Evolutionary conservation across 192 early-diverging fungal species (phyloP).

Genomic region (Allomyces javanicus): DNA sequence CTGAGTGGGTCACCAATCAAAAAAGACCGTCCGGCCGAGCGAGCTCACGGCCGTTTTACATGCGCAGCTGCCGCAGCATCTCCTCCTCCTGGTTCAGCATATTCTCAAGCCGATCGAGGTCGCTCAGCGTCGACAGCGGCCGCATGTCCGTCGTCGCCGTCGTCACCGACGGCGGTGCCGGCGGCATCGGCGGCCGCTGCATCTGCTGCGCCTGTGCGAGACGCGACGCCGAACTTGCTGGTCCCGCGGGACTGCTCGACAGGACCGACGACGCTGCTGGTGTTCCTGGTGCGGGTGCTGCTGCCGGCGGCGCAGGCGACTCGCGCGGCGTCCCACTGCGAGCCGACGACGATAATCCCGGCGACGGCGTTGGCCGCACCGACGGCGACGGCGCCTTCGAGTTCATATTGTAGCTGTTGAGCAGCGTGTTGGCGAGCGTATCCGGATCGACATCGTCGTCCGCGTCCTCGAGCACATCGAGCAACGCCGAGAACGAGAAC

Average conservation of each 20-base stretch:
- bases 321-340: background rate
- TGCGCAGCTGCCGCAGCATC: background rate
- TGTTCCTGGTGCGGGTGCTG: no score
- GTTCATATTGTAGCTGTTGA: background rate
- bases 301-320: background rate
- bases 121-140: background rate
- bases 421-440: background rate
- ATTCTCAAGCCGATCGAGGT: background rate
- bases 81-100: background rate
- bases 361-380: background rate
- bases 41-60: no score
- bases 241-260: background rate
- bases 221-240: background rate
- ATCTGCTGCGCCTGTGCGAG: background rate
- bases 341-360: no score
- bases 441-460: background rate
- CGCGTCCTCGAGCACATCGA: background rate
- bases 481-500: background rate
- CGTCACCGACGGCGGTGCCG: background rate
- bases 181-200: no score
- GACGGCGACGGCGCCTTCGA: background rate
- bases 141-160: background rate
- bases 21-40: no score
- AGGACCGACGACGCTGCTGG: background rate
- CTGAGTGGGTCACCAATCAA: no score